phyloP scores from a whole-genome alignment of 768 basidiomycete genomes.

The Pleurotus eryngii region DNA sequence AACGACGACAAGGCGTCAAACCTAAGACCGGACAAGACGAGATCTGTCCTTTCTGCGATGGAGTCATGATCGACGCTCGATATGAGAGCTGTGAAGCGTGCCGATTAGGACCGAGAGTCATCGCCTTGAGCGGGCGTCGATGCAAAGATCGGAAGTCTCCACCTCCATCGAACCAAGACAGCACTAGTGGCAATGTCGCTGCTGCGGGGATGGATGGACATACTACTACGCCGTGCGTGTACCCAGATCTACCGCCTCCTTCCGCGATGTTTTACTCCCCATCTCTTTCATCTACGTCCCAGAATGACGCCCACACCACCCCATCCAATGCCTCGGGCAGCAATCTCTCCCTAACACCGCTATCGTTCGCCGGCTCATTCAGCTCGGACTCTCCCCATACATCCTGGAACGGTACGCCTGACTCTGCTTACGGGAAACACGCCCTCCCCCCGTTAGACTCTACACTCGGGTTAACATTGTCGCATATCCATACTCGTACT shows the following conservation, averaged over 20 bases:
- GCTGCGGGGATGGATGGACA: background rate
- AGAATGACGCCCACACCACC: background rate
- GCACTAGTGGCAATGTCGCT: background rate
- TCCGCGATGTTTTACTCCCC: no score
- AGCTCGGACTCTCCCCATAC: background rate
- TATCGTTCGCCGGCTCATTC: background rate
- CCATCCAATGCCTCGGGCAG: background rate
- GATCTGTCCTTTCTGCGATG: background rate
- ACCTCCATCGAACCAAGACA: background rate
- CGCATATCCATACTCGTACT: no score
- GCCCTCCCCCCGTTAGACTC: background rate
- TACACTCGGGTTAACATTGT: background rate
- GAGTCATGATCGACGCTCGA: background rate
- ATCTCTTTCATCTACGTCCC: background rate
- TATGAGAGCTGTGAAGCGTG: background rate
- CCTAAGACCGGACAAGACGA: conserved; percentile 1
- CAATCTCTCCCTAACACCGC: background rate
- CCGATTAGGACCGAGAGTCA: background rate
- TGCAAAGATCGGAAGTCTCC: background rate
- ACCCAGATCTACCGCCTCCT: no score
- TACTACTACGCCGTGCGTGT: no score
- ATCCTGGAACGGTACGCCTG: background rate
- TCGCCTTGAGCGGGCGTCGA: background rate
- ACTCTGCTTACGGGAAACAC: background rate
- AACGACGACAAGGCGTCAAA: background rate